Conservation (phyloP, 2,329 filamentous ascomycete species). For the Hymenoscyphus fructigenus region DNA sequence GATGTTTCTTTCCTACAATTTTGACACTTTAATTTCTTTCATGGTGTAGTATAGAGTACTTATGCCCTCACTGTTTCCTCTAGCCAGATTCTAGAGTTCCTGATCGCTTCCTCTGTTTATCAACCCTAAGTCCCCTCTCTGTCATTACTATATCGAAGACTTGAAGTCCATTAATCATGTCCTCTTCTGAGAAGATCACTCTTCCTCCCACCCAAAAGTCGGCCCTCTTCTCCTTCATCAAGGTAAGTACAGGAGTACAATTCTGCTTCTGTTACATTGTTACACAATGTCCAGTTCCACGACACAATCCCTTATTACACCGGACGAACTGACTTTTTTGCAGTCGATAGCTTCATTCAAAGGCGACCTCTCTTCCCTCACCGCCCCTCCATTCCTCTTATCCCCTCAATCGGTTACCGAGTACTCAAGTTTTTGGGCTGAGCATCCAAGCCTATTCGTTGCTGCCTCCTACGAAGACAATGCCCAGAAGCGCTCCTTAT, state of each 20-base stretch:
- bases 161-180: constrained; percentile 8
- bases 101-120: too few species aligned
- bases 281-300: not conserved
- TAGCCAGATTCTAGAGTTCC: not conserved
- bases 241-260: constrained; percentile 22
- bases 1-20: not conserved
- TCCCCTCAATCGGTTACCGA: constrained; percentile 76
- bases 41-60: not conserved
- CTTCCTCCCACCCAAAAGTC: constrained; percentile 27
- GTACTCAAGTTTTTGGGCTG: constrained; percentile 80
- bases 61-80: not conserved
- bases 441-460: constrained; percentile 74
- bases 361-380: constrained; percentile 76
- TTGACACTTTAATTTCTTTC: constrained; percentile 6
- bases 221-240: constrained; percentile 35
- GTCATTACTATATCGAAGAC: not conserved
- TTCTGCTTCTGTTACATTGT: not conserved
- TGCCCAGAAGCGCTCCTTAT: constrained; percentile 76
- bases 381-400: constrained; percentile 81
- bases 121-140: not conserved
- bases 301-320: not conserved
- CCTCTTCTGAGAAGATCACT: constrained; percentile 25
- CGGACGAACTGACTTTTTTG: not conserved
- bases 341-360: constrained; percentile 77
- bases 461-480: constrained; percentile 78